phyloP scores from a whole-genome alignment of 495 filamentous ascomycete genomes.

The Neurospora discreta region DNA sequence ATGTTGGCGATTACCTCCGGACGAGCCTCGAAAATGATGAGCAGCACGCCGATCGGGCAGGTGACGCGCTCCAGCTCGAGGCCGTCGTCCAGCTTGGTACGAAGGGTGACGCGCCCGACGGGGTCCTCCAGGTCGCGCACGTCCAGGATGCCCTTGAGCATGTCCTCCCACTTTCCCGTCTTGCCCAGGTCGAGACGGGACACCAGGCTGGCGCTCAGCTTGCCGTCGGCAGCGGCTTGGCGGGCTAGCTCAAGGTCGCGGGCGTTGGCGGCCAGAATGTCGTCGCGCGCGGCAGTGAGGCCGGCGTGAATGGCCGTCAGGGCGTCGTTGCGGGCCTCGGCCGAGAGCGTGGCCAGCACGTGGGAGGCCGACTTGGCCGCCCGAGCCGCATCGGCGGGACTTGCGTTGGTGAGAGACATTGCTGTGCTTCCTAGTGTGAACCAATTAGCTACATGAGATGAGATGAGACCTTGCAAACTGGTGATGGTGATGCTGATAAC shows the following conservation, averaged over 20 bases:
- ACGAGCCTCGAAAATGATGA: conserved; percentile 96
- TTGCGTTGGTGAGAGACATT: conserved; percentile 71
- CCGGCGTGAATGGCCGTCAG: conserved; percentile 69
- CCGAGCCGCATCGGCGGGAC: conserved; percentile 52
- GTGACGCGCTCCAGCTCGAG: conserved; percentile 75
- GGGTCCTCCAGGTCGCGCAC: conserved; percentile 82
- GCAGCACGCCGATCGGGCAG: conserved; percentile 88
- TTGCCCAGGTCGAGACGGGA: conserved; percentile 79
- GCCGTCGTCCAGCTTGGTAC: conserved; percentile 80
- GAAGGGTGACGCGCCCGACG: conserved; percentile 74
- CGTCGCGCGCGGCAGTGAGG: conserved; percentile 51
- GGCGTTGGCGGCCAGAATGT: conserved; percentile 78
- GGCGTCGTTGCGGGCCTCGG: conserved; percentile 65
- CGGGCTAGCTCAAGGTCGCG: conserved; percentile 65
- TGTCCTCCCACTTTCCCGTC: conserved; percentile 90
- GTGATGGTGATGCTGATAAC: not conserved
- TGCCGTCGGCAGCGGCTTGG: conserved; percentile 58
- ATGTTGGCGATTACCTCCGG: conserved; percentile 99
- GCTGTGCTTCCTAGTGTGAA: not conserved
- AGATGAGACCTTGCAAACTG: not conserved
- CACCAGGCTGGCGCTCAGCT: conserved; percentile 74
- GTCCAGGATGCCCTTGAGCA: conserved; percentile 90
- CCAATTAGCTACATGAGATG: not conserved
- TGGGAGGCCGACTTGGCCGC: conserved; percentile 62
- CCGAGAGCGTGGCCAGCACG: conserved; percentile 52